Evolutionary conservation across 192 early-diverging fungal species (phyloP), one percentile per base, ranked within the genome.

Genomic region (Entomortierella chlamydospora): DNA sequence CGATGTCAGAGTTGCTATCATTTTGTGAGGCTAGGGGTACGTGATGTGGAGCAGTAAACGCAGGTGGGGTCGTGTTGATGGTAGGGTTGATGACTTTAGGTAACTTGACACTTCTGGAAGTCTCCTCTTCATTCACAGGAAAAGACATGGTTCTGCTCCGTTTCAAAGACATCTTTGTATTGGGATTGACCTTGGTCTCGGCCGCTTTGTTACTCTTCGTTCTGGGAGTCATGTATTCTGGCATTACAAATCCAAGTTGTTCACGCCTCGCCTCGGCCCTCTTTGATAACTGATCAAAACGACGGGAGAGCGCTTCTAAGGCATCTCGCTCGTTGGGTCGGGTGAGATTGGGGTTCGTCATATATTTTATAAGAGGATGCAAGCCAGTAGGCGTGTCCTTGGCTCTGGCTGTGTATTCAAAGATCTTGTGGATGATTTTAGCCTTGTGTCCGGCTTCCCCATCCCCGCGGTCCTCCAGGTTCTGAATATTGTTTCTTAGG

Each of bases 161-260:
- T 37, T 10, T 47, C 45, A 2, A 11, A 11, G 45, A 9, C 7
- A 13, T 41, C 39, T 9, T 41, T 41, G 39, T 6, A 41, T 41
- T 13, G 13, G 13, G 39, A 6, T 49, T n/a, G 26, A 51, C 18
- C 17, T 9, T 51, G 1, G 29, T 25, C 15, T 51, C 55, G 17
- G 52, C 9, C 15, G 18, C 7, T 15, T 54, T 57, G 28, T 30
- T 33, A 7, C 6, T 30, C 55, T 13, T 33, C 6, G 3, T 57
- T 20, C 10, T 57, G 9, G 29, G 55, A 20, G 9, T 30, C 55
- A 57, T 57, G 18, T 57, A 57, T 30, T 57, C 55, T 33, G 55
- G 55, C 2, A 57, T 13, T 20, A 37, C 30, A 22, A 57, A 57
- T 17, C 28, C 29, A 4, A n/a, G 31, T 30, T 20, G 30, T 30